Evolutionary conservation across 2,329 filamentous ascomycete species (phyloP).

Genomic region (Calonectria hongkongensis): DNA sequence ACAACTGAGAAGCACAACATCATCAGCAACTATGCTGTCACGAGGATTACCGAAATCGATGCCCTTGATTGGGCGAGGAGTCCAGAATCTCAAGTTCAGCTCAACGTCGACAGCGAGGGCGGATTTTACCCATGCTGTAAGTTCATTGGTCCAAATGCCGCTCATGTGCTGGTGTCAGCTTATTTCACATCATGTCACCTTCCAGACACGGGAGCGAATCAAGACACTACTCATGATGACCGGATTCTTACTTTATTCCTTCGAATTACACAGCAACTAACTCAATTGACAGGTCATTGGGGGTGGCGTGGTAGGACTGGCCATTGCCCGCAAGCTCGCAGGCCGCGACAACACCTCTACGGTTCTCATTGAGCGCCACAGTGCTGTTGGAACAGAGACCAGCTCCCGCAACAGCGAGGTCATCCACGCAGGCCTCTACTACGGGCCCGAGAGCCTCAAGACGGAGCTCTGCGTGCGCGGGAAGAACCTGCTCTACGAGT

Average conservation of each 20-base stretch:
- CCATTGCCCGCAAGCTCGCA: constrained; percentile 84
- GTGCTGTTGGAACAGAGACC: constrained; percentile 86
- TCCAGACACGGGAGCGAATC: not conserved
- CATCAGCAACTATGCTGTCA: constrained; percentile 43
- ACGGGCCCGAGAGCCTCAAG: constrained; percentile 85
- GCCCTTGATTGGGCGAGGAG: not conserved
- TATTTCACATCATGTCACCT: constrained; percentile 26
- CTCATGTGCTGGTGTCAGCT: constrained; percentile 1
- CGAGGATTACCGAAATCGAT: constrained; percentile 32
- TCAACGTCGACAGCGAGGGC: constrained; percentile 57
- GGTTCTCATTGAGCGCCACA: constrained; percentile 87
- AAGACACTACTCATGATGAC: not conserved
- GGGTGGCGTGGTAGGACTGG: constrained; percentile 84
- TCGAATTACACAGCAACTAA: not conserved
- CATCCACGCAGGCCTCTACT: constrained; percentile 97
- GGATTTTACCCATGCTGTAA: constrained; percentile 69
- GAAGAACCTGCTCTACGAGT: constrained; percentile 83
- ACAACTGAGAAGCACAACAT: not conserved
- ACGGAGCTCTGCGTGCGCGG: constrained; percentile 88
- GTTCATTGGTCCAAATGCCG: constrained; percentile 44
- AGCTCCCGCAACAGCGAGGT: constrained; percentile 95
- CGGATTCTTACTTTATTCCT: not conserved
- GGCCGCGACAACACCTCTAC: constrained; percentile 78
- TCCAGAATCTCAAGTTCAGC: constrained; percentile 59
- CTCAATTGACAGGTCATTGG: constrained; percentile 68